phyloP scores from a whole-genome alignment of 1,284 basidiomycete genomes.

The Cutaneotrichosporon daszewskae region DNA sequence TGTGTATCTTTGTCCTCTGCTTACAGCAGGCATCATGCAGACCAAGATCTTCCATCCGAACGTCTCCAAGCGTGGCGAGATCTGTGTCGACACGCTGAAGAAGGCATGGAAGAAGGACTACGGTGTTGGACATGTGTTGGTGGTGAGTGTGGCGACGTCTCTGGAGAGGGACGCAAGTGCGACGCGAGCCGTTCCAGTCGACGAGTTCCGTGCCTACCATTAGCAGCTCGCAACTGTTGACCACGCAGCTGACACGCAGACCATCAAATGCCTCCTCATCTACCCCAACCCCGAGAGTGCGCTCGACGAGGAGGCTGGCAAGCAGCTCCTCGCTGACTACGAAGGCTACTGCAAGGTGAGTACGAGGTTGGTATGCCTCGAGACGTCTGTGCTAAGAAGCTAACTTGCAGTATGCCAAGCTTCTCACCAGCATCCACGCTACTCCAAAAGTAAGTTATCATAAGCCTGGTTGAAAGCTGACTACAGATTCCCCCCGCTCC shows the following conservation, averaged over 20 bases:
- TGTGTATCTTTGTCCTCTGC: neutral
- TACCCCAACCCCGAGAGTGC: slow-evolving; percentile 95
- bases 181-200: neutral
- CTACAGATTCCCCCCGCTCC: slow-evolving; percentile 13
- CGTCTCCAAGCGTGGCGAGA: slow-evolving; percentile 81
- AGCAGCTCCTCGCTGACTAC: slow-evolving; percentile 81
- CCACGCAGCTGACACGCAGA: slow-evolving; percentile 44
- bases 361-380: neutral
- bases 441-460: slow-evolving; percentile 16
- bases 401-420: slow-evolving; percentile 17
- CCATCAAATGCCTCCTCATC: slow-evolving; percentile 89
- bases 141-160: slow-evolving; percentile 53
- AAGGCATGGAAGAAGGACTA: slow-evolving; percentile 94
- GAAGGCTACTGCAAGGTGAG: slow-evolving; percentile 64
- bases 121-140: slow-evolving; percentile 81
- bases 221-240: no score
- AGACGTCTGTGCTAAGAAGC: no score
- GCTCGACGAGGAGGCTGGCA: slow-evolving; percentile 88
- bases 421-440: slow-evolving; percentile 29
- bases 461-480: neutral
- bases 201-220: neutral
- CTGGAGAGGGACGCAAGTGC: neutral
- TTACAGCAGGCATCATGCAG: slow-evolving; percentile 65
- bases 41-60: slow-evolving; percentile 98
- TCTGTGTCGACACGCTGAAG: slow-evolving; percentile 95